phyloP scores from a whole-genome alignment of 345 rosid genomes.

The Boechera retrofracta region DNA sequence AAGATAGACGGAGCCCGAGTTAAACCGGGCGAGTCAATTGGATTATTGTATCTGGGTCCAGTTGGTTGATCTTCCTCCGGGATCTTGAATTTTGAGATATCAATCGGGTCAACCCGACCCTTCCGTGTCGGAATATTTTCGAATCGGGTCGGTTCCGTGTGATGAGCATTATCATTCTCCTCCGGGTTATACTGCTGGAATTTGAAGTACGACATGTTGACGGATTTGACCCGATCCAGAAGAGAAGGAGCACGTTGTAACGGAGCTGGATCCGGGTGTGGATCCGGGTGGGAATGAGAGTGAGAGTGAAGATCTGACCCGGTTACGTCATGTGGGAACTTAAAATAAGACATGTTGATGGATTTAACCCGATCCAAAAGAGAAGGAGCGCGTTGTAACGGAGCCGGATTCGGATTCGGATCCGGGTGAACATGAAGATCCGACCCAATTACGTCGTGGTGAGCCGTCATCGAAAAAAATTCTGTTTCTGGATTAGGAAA shows the following conservation, averaged over 20 bases:
- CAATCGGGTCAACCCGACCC: slow-evolving; percentile 41
- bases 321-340: slow-evolving; percentile 36
- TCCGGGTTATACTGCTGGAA: slow-evolving; percentile 42
- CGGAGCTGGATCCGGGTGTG: slow-evolving; percentile 28
- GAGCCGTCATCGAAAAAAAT: slow-evolving; percentile 18
- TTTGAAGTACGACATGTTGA: slow-evolving; percentile 45
- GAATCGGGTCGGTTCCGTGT: slow-evolving; percentile 31
- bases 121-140: slow-evolving; percentile 23
- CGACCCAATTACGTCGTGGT: slow-evolving; percentile 40
- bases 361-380: slow-evolving; percentile 72
- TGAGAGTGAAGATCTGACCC: slow-evolving; percentile 33
- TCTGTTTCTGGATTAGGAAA: slow-evolving; percentile 37
- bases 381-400: slow-evolving; percentile 57
- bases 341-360: slow-evolving; percentile 48
- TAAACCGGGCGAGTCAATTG: slow-evolving; percentile 38
- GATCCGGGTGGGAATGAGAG: slow-evolving; percentile 11
- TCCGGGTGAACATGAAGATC: slow-evolving; percentile 42
- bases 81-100: slow-evolving; percentile 34
- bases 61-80: slow-evolving; percentile 36
- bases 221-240: slow-evolving; percentile 67
- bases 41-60: slow-evolving; percentile 1
- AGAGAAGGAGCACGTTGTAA: slow-evolving; percentile 56
- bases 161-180: slow-evolving; percentile 14
- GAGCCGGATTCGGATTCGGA: slow-evolving; percentile 38
- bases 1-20: slow-evolving; percentile 62